A percentile compares a stretch with the other conserved stretches of the same genome.
phyloP scores from a whole-genome alignment of 371 early-diverging fungal species.

The Mucor irregularis region DNA sequence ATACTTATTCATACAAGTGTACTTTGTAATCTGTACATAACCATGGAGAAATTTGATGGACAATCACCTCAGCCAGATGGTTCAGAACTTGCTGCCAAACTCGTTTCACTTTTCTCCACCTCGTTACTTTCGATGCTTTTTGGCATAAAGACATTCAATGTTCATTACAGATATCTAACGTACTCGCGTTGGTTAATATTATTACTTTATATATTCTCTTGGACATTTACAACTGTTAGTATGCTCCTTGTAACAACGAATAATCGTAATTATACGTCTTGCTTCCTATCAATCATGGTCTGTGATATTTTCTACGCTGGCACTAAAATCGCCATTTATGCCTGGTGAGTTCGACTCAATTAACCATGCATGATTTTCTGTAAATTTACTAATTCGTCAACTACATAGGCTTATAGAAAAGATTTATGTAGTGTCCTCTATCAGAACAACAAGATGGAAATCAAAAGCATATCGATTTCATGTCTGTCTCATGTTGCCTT shows the following conservation, averaged over 20 bases:
- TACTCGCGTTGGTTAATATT: conserved; percentile 26
- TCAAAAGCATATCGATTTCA: conserved; percentile 43
- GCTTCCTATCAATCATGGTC: conserved; percentile 25
- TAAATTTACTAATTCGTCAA: background rate
- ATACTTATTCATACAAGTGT: too few species aligned
- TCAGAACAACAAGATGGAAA: conserved; percentile 29
- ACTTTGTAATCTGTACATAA: too few species aligned
- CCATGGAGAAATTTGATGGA: background rate
- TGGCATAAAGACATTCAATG: conserved; percentile 25
- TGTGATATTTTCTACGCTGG: conserved; percentile 31
- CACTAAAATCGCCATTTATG: conserved; percentile 23
- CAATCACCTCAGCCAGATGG: conserved; percentile 19
- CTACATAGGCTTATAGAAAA: conserved; percentile 28
- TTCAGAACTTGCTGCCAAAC: conserved; percentile 20
- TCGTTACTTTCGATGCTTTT: conserved; percentile 18
- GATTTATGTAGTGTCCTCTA: conserved; percentile 39
- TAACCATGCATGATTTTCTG: background rate
- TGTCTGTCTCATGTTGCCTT: conserved; percentile 30
- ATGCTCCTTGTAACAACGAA: conserved; percentile 25
- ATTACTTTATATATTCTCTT: conserved; percentile 19
- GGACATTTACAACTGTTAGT: conserved; percentile 16
- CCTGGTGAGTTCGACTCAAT: conserved; percentile 16
- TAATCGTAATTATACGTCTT: conserved; percentile 26
- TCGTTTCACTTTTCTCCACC: conserved; percentile 22
- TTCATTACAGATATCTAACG: conserved; percentile 23